These are phyloP conservation scores for Sistotremastrum suecicum DNA, from an alignment of 768 basidiomycete genomes.

Conservation along the genomic window DNA sequence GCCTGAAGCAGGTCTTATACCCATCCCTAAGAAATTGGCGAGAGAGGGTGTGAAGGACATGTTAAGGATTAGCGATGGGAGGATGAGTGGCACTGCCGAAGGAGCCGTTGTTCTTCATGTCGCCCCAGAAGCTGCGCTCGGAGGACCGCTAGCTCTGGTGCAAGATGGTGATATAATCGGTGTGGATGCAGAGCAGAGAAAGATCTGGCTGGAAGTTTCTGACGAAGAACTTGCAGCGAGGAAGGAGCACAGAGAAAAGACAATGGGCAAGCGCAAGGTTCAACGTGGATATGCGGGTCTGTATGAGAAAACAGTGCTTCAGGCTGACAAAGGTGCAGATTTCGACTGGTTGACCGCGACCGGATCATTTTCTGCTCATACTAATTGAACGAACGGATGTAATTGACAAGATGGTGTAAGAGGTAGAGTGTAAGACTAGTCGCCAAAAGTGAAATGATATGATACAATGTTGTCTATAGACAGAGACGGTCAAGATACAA, in stretches of 20 bases:
- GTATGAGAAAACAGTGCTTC: constrained; percentile 9
- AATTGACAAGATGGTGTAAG: too few relatives aligned
- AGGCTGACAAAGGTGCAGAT: constrained; percentile 12
- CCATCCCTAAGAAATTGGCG: constrained; percentile 14
- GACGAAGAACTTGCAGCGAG: constrained; percentile 5
- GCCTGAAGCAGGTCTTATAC: constrained; percentile 16
- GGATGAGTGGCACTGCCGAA: constrained; percentile 14
- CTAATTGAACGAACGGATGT: too few relatives aligned
- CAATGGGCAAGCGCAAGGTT: neutral
- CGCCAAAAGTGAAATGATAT: too few relatives aligned
- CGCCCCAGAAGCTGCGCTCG: constrained; percentile 12
- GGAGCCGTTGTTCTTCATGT: constrained; percentile 16
- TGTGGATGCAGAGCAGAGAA: constrained; percentile 19
- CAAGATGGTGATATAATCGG: constrained; percentile 14
- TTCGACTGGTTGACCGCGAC: constrained; percentile 11
- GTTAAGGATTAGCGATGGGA: constrained; percentile 13
- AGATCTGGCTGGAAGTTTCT: constrained; percentile 8
- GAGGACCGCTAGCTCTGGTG: constrained; percentile 13
- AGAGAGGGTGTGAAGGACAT: constrained; percentile 13
- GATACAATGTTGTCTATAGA: too few relatives aligned
- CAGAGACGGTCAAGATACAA: too few relatives aligned
- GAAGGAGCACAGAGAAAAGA: constrained; percentile 2
- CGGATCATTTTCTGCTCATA: too few relatives aligned
- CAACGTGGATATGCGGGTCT: constrained; percentile 11
- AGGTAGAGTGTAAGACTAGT: too few relatives aligned